Evolutionary conservation across 2,329 filamentous ascomycete species (phyloP).

Genomic region (Curvularia spicifera): DNA sequence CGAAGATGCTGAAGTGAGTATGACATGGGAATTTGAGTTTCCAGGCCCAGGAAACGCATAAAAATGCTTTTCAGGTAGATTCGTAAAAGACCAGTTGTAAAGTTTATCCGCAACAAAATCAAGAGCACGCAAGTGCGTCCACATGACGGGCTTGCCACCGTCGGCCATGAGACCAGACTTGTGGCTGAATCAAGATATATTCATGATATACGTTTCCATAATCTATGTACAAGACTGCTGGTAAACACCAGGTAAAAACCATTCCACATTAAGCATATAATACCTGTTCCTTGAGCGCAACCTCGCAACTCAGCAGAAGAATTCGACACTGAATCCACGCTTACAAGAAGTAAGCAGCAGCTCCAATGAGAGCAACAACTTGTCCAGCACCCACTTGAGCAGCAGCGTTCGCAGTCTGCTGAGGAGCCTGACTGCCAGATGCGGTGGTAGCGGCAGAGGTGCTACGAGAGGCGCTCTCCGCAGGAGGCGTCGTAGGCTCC

Average conservation of each 20-base stretch:
- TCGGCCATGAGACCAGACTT: not conserved
- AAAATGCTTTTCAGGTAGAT: not conserved
- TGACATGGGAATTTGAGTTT: not conserved
- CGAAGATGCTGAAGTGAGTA: not conserved
- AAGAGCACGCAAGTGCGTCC: not conserved
- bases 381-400: slow-evolving; percentile 1
- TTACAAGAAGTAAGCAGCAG: slow-evolving; percentile 15
- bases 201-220: not conserved
- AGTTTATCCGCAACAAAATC: not conserved
- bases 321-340: not conserved
- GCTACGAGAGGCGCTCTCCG: slow-evolving; percentile 4
- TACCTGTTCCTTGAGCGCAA: too few species aligned
- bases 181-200: not conserved
- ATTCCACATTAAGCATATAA: not conserved
- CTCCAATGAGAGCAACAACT: slow-evolving; percentile 9
- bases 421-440: slow-evolving; percentile 13
- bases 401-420: slow-evolving; percentile 16
- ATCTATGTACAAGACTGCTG: not conserved
- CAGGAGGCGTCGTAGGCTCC: slow-evolving; percentile 30
- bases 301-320: too few species aligned
- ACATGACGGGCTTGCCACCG: not conserved
- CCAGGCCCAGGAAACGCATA: not conserved
- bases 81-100: too few species aligned
- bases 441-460: slow-evolving; percentile 1
- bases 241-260: not conserved